These are phyloP conservation scores for Xylariaceae sp. DNA, from an alignment of 2,329 filamentous ascomycete genomes.

Conservation along the genomic window DNA sequence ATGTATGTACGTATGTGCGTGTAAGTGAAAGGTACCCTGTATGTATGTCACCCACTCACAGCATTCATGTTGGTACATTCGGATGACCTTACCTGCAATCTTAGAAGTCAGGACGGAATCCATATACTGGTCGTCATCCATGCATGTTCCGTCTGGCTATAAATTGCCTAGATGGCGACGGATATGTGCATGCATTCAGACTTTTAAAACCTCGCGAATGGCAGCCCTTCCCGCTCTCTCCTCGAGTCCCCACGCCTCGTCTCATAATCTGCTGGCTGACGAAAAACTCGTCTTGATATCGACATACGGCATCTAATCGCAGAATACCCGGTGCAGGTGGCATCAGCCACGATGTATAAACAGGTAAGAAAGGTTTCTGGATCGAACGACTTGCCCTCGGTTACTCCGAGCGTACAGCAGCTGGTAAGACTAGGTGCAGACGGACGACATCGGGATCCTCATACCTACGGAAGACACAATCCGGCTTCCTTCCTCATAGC, in stretches of 20 bases:
- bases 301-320: background rate
- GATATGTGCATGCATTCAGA: background rate
- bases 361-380: background rate
- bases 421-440: background rate
- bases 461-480: background rate
- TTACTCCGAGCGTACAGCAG: background rate
- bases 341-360: background rate
- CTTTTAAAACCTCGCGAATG: background rate
- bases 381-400: background rate
- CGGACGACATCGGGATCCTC: too few species aligned
- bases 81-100: background rate
- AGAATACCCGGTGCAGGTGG: background rate
- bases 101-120: too few species aligned
- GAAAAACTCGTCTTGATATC: too few species aligned
- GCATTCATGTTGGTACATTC: background rate
- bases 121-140: background rate
- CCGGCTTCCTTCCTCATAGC: background rate
- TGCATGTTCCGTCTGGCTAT: background rate
- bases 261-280: background rate
- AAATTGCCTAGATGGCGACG: background rate
- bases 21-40: background rate
- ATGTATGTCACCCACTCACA: background rate
- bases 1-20: background rate
- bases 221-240: background rate
- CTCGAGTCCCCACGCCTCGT: background rate